Evolutionary conservation across 108 stramenopile species (phyloP), one percentile per base, ranked within the genome.

Genomic region (Craspedostauros australis): DNA sequence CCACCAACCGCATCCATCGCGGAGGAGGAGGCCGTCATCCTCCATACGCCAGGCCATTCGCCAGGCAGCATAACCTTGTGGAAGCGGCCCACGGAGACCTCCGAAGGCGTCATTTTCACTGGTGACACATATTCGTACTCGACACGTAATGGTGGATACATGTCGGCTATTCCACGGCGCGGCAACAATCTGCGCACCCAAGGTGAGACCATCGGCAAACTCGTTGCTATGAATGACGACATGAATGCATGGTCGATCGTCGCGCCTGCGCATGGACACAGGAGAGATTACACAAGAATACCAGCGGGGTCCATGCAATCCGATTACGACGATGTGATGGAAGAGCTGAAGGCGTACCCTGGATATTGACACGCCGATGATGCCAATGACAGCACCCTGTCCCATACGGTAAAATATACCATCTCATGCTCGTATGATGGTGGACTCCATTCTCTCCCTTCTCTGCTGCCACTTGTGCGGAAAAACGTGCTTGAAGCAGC

Each of bases 31-130:
- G 57, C 75, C 31, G 26, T 78, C 11, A 62, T 80, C 44, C 25
- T 78, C 3, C 84, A 85, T 50, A 85, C 84, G 18, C 84, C 84
- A 5, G 84, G 84, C 12, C 84, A 85, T 66, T 77, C 78, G 18
- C 84, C 79, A 19, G 84, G 84, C 2, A 65, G 62, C 32, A 85
- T 85, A 15, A 57, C 73, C 1, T 40, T 84, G 15, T 58, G 60
- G 47, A 62, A 48, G 25, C 64, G 51, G 21, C 57, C 75, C 16
- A 32, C 51, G 51, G 11, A 24, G 27, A 18, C 39, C 19, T 12
- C 39, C 8, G 25, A 25, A 22, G 79, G 74, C 12, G 46, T 80
- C n/a, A 39, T 85, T 23, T 80, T 85, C 41, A 76, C 79, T 12
- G 84, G 84, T 8, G 84, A 85, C 40, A 78, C 76, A 7, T 79